Evolutionary conservation across 805 yeast species (phyloP), one percentile per base, ranked within the genome.

Genomic region (Nakazawaea wyomingensis): DNA sequence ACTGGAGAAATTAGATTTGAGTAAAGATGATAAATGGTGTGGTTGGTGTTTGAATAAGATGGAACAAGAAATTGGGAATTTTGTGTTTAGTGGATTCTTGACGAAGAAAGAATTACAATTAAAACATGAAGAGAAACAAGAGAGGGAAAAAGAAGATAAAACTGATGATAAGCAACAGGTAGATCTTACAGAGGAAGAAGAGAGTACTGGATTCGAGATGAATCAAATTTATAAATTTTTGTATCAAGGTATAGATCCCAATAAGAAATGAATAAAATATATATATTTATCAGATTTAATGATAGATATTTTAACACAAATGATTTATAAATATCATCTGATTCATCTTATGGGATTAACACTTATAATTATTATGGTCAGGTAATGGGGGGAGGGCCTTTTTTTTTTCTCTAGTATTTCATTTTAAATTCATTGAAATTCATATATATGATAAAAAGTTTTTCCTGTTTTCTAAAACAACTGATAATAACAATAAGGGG

Each of bases 1-100:
- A 29, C 46, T 41, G 26, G 17, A 41, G 22, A 24, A 43, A 17
- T 19, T 57, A 16, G 48, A 51, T 17, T 48, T 55, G 17, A 37
- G 53, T 42, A 54, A 54, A 38, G 50, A 50, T 21, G 55, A 59
- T 21, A 39, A 79, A 33, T 69, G 85, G 37, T 75, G 86, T n/a
- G 69, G 71, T 37, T 82, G 89, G 82, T 87, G 91, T 30, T 49
- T 57, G 24, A 45, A 36, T 36, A 56, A 47, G 29, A 56, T 62
- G 19, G 66, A 74, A 46, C 72, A 72, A 30, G 66, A 72, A 32
- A 68, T 74, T 34, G 79, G 73, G 7, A 73, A 74, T 31, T 80
- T 76, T 52, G 75, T 76, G 28, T 83, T 82, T 64, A 71, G 74
- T 26, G 89, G 89, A 11, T 74, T 78, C 50, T 60, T 71, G 30